Evolutionary conservation across 2,329 filamentous ascomycete species (phyloP).

Genomic region (Cercospora sp.): DNA sequence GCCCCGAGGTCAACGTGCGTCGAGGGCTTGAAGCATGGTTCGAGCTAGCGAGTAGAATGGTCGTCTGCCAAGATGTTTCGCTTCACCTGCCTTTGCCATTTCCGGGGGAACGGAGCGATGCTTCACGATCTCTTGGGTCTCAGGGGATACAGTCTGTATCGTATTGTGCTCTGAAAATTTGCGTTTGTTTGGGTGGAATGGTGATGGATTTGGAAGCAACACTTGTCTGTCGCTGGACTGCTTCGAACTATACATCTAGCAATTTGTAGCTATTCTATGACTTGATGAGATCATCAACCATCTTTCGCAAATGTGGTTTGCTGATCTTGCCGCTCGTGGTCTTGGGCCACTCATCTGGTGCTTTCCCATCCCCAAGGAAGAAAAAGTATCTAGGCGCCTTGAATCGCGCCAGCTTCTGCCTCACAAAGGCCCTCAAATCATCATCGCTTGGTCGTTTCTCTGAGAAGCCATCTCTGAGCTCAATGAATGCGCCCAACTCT

Average conservation of each 20-base stretch:
- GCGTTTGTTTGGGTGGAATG: background rate
- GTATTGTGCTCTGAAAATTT: background rate
- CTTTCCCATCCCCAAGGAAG: slow-evolving; percentile 30
- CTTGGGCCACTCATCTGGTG: slow-evolving; percentile 32
- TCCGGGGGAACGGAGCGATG: background rate
- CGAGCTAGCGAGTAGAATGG: background rate
- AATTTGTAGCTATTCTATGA: background rate
- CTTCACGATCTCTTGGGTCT: background rate
- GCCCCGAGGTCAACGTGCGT: slow-evolving; percentile 18
- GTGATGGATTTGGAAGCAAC: background rate
- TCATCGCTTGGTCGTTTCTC: slow-evolving; percentile 25
- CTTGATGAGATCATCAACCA: slow-evolving; percentile 26
- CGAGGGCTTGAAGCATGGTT: slow-evolving; percentile 6
- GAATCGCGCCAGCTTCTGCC: slow-evolving; percentile 31
- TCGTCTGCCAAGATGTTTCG: slow-evolving; percentile 7
- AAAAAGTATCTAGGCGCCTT: slow-evolving; percentile 33
- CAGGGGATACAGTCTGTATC: background rate
- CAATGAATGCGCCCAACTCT: slow-evolving; percentile 36
- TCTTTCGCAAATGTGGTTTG: slow-evolving; percentile 30
- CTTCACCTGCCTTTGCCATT: background rate
- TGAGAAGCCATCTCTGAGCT: slow-evolving; percentile 31
- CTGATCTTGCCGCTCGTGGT: slow-evolving; percentile 33
- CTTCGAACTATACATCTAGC: background rate
- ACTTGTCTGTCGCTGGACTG: background rate
- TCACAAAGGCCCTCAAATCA: slow-evolving; percentile 27